These are phyloP conservation scores for Coemansia sp. DNA, from an alignment of 192 early-diverging fungal species.

Conservation along the genomic window DNA sequence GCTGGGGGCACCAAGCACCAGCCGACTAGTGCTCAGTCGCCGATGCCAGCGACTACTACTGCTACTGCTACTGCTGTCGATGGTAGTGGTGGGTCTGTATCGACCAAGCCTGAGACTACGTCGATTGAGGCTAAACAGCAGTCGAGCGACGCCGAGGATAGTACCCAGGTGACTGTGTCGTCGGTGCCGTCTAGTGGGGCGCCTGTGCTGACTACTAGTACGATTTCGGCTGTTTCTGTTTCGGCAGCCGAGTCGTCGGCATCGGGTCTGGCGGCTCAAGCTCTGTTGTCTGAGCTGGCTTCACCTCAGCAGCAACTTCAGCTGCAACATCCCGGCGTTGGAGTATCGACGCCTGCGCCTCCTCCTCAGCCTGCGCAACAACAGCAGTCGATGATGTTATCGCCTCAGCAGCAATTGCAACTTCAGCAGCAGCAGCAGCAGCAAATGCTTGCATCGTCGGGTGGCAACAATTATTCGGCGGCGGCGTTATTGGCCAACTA, in stretches of 20 bases:
- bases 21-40: neutral
- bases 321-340: neutral
- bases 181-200: neutral
- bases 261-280: slow-evolving; percentile 15
- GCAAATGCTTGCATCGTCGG: slow-evolving; percentile 1
- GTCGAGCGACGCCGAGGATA: neutral
- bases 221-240: neutral
- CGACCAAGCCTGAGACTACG: neutral
- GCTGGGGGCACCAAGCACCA: slow-evolving; percentile 4
- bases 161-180: neutral
- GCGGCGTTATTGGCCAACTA: slow-evolving; percentile 30
- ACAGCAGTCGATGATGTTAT: slow-evolving; percentile 9
- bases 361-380: slow-evolving; percentile 4
- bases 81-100: neutral
- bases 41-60: neutral
- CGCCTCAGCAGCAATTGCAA: slow-evolving; percentile 16
- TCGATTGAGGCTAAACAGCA: neutral
- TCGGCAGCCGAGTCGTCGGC: slow-evolving; percentile 15
- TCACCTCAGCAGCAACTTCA: slow-evolving; percentile 6
- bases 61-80: neutral
- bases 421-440: slow-evolving; percentile 10
- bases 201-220: neutral
- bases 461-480: neutral
- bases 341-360: neutral
- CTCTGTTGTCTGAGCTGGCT: slow-evolving; percentile 8